These are phyloP conservation scores for Paracorniculantispora psalliotae DNA, from an alignment of 2,329 filamentous ascomycete species.

Conservation along the genomic window DNA sequence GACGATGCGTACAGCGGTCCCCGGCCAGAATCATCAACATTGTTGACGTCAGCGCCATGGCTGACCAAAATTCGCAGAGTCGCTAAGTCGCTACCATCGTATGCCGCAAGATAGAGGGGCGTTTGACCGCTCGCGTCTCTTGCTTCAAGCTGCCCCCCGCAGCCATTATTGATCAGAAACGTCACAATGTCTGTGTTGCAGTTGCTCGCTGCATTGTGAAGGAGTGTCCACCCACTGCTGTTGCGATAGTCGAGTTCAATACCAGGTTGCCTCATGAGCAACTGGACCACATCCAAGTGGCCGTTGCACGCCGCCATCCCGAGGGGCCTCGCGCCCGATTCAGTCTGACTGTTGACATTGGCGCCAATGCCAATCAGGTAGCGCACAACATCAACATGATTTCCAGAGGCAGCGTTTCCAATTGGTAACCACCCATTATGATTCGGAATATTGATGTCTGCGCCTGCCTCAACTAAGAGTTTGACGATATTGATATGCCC, in stretches of 20 bases:
- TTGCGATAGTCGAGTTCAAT: background rate
- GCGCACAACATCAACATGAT: background rate
- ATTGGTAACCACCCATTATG: background rate
- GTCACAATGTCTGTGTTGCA: background rate
- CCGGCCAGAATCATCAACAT: background rate
- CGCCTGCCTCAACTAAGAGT: background rate
- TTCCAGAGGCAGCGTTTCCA: background rate
- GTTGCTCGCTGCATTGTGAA: background rate
- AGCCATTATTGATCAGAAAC: background rate
- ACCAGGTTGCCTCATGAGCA: background rate
- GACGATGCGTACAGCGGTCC: background rate
- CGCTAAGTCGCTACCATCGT: background rate
- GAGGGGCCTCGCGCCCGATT: background rate
- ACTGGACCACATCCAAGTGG: background rate
- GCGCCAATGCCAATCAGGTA: background rate
- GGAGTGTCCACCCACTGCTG: background rate
- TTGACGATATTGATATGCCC: slow-evolving; percentile 1
- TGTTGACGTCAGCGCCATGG: background rate
- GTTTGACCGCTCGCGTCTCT: background rate
- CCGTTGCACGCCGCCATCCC: background rate
- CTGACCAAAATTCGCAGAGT: background rate
- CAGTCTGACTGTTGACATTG: background rate
- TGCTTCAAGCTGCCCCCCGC: background rate
- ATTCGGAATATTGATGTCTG: background rate
- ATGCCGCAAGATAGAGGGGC: background rate